These are phyloP conservation scores for Reticulascus tulasneorum DNA, from an alignment of 2,329 filamentous ascomycete species.

Conservation along the genomic window DNA sequence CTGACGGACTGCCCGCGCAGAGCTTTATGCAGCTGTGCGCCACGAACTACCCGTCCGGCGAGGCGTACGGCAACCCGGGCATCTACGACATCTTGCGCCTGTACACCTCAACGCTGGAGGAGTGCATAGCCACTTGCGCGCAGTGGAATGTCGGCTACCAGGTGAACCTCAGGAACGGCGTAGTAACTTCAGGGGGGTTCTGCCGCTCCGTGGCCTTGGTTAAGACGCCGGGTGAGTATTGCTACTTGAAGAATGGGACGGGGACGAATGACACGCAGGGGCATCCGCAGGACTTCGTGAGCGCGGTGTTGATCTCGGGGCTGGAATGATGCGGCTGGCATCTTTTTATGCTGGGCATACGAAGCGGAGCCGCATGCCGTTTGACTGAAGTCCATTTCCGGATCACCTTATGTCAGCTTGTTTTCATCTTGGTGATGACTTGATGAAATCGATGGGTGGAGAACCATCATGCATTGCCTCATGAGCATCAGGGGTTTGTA, in stretches of 20 bases:
- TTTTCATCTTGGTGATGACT: no score
- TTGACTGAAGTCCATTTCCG: no score
- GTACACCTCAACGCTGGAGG: conserved; percentile 16
- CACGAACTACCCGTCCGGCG: conserved; percentile 15
- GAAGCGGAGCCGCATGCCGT: no score
- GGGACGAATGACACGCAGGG: conserved; percentile 12
- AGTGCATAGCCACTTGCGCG: conserved; percentile 17
- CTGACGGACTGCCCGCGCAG: conserved; percentile 2
- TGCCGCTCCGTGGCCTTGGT: conserved; percentile 15
- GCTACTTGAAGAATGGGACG: conserved; percentile 18
- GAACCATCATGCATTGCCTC: no score
- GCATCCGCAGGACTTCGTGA: conserved; percentile 5
- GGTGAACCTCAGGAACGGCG: conserved; percentile 2
- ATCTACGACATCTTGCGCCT: conserved; percentile 15
- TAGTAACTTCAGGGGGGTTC: conserved; percentile 2
- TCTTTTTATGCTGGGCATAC: not conserved
- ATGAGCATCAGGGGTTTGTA: no score
- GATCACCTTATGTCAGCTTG: no score
- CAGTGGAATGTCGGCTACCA: conserved; percentile 9
- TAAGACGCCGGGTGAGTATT: conserved; percentile 15
- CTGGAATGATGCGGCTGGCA: not conserved
- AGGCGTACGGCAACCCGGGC: conserved; percentile 10
- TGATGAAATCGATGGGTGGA: no score
- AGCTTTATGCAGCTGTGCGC: conserved; percentile 13
- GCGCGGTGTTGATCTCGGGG: conserved; percentile 8